Evolutionary conservation across 1,139 yeast species (phyloP).

Genomic region (Debaryomyces sp.): DNA sequence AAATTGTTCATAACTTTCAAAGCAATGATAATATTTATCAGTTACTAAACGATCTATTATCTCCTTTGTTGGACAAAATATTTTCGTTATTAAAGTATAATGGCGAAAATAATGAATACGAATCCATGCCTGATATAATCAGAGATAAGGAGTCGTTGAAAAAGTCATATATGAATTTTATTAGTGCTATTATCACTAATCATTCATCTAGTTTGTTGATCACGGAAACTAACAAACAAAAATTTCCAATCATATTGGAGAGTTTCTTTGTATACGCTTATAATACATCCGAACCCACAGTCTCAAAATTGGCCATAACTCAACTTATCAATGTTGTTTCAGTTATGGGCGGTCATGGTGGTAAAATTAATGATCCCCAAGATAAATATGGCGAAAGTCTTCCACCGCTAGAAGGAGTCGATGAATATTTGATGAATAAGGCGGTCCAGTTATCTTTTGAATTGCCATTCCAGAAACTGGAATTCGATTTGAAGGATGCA

Average conservation of each 20-base stretch:
- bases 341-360: slow-evolving; percentile 63
- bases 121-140: slow-evolving; percentile 50
- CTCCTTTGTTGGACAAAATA: slow-evolving; percentile 73
- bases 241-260: slow-evolving; percentile 65
- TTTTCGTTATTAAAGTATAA: slow-evolving; percentile 51
- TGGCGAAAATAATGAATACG: slow-evolving; percentile 21
- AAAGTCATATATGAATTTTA: slow-evolving; percentile 67
- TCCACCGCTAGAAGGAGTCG: slow-evolving; percentile 69
- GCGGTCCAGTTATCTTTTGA: slow-evolving; percentile 74
- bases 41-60: slow-evolving; percentile 68
- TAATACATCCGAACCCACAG: slow-evolving; percentile 52
- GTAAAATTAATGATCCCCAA: slow-evolving; percentile 57
- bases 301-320: slow-evolving; percentile 70
- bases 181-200: slow-evolving; percentile 73
- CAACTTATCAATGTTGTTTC: slow-evolving; percentile 69
- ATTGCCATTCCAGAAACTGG: slow-evolving; percentile 70
- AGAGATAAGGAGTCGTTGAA: slow-evolving; percentile 66
- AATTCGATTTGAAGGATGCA: slow-evolving; percentile 74
- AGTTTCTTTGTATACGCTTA: slow-evolving; percentile 69
- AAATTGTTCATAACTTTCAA: slow-evolving; percentile 77
- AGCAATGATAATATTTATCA: slow-evolving; percentile 69
- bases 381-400: slow-evolving; percentile 58
- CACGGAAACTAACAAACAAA: slow-evolving; percentile 63
- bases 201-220: slow-evolving; percentile 78
- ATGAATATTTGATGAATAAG: slow-evolving; percentile 68